Conservation (phyloP, 495 filamentous ascomycete genomes). For the Neurospora cerealis region DNA sequence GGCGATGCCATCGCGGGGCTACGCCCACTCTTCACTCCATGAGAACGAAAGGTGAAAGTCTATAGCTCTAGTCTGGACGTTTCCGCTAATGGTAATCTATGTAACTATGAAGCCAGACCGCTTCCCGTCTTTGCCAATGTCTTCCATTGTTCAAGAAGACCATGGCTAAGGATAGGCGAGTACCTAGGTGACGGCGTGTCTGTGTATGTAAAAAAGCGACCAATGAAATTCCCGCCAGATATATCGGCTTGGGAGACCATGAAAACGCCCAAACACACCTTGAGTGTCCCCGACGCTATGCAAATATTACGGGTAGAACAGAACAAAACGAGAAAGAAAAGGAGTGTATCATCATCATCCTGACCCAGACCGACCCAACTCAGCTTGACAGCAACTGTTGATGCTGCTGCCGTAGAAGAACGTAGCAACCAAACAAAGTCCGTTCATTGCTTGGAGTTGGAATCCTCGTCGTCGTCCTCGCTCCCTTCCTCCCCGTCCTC, state of each 20-base stretch:
- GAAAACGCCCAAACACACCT: background rate
- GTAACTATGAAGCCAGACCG: background rate
- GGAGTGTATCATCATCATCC: background rate
- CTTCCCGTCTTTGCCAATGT: background rate
- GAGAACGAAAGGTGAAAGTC: background rate
- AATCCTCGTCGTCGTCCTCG: slow-evolving; percentile 33
- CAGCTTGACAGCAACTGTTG: background rate
- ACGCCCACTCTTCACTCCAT: background rate
- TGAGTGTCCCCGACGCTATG: slow-evolving; percentile 19
- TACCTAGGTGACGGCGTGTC: background rate
- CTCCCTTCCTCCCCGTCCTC: slow-evolving; percentile 33
- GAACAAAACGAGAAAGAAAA: background rate
- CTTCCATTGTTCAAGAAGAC: background rate
- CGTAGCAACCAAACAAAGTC: background rate
- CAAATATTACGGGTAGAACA: slow-evolving; percentile 11
- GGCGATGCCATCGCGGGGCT: background rate
- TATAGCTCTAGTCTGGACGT: background rate
- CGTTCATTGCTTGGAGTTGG: slow-evolving; percentile 12
- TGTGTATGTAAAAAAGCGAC: background rate
- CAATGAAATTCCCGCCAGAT: background rate
- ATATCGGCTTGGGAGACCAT: background rate
- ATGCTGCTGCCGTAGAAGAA: background rate
- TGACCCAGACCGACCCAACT: background rate
- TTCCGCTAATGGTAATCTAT: background rate
- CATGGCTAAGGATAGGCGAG: background rate